Conservation (phyloP, 1,139 yeast species). For the Sugiyamaella japonica region DNA sequence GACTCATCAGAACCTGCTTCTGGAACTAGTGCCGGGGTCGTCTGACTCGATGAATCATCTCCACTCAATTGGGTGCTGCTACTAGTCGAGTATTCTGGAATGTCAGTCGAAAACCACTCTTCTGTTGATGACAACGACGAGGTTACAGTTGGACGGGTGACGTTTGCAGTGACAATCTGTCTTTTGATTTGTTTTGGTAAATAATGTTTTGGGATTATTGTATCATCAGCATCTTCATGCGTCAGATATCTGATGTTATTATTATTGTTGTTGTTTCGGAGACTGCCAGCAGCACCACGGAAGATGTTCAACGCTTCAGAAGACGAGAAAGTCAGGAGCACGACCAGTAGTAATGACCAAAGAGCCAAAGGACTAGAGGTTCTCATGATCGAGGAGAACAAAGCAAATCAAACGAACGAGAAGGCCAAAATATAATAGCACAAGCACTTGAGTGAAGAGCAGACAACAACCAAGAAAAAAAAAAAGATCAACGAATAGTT, state of each 20-base stretch:
- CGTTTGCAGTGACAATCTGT: conserved; percentile 23
- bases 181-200: conserved; percentile 20
- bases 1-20: background rate
- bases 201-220: conserved; percentile 20
- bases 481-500: background rate
- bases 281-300: conserved; percentile 17
- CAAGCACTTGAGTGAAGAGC: background rate
- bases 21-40: too few species aligned
- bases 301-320: conserved; percentile 8
- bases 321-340: background rate
- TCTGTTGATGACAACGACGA: conserved; percentile 2
- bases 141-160: conserved; percentile 16
- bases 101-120: conserved; percentile 16
- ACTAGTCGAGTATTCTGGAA: conserved; percentile 13
- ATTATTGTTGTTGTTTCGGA: conserved; percentile 4
- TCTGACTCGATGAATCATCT: too few species aligned
- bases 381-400: background rate
- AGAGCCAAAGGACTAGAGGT: conserved; percentile 4
- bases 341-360: conserved; percentile 4
- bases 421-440: too few species aligned
- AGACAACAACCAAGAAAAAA: background rate
- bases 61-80: too few species aligned
- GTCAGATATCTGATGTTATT: background rate
- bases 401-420: background rate
- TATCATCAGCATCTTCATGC: conserved; percentile 11